Conservation (phyloP, 371 early-diverging fungal genomes). For the Conidiobolus incongruus region DNA sequence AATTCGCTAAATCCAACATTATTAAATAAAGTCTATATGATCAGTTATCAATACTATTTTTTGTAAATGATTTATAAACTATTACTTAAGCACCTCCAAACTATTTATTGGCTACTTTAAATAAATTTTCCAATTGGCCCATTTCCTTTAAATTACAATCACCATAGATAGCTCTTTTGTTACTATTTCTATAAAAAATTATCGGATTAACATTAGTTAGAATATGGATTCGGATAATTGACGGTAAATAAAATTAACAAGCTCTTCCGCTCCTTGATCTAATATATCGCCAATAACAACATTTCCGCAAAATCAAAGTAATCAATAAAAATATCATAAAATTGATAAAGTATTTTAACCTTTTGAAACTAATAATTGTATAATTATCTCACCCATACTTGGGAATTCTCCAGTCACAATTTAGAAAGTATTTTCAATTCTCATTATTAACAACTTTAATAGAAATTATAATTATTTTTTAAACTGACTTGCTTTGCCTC, state of each 20-base stretch:
- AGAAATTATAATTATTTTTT: too few relatives aligned
- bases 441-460: too few relatives aligned
- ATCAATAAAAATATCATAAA: neutral
- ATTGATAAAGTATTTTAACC: neutral
- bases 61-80: too few relatives aligned
- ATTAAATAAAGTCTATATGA: too few relatives aligned
- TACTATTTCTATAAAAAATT: too few relatives aligned
- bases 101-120: neutral
- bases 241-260: neutral
- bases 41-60: too few relatives aligned
- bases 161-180: neutral
- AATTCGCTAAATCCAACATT: too few relatives aligned
- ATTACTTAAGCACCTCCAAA: slow-evolving; percentile 3
- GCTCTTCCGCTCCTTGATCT: neutral
- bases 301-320: neutral
- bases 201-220: too few relatives aligned
- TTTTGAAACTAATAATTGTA: neutral
- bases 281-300: neutral
- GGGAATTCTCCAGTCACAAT: neutral
- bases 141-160: neutral
- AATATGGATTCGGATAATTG: too few relatives aligned
- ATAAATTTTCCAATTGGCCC: neutral
- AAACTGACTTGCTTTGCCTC: too few relatives aligned
- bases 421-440: neutral
- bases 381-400: neutral